Base-by-base conservation (phyloP, 768 basidiomycete species). In the Serpula lacrymans region DNA sequence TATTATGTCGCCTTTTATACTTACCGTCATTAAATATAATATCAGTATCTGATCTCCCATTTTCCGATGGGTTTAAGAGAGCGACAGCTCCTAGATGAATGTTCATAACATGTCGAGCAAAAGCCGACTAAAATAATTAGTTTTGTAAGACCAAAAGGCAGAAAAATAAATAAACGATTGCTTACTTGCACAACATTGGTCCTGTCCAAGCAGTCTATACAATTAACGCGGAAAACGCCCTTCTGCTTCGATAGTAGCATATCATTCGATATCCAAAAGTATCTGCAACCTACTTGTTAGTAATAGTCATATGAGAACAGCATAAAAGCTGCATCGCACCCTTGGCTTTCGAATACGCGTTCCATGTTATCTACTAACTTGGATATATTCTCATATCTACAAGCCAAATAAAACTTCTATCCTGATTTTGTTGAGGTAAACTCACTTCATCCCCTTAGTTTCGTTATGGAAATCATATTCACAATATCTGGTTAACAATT, bases 381-480 rank as follows among this genome's bases (percentile, higher is more conserved):
- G 12, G 80, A 78, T 34, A 96, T 90, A 41, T 95, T 91, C 66
- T 95, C 93, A 54, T 95, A 93, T 60, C 87, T 86, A 35, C 28
- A 33, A 34, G 45, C 34, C 18, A 12, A 36, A 36, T 43, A 43
- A 44, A 46, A 42, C 9, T 26, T 13, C 17, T 26, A 9, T 12
- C 30, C 27, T n/a, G n/a, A n/a, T n/a, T n/a, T n/a, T n/a, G n/a
- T n/a, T n/a, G n/a, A n/a, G n/a, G n/a, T n/a, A 35, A 38, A 63
- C 76, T 40, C 46, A 90, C 85, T 88, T 90, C 95, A 98, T 96
- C 16, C 95, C 94, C 56, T 79, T 84, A 9, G 92, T 95, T 60
- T 96, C 91, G 3, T 69, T 75, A 62, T 97, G 95, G 60, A 97
- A 98, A 59, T 97, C 95, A 54, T 93, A 97, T 54, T 82, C 84